Percentiles rank a stretch among this genome's conserved stretches.
Evolutionary conservation across 495 filamentous ascomycete genomes (phyloP).

Genomic region (Aspergillus haitiensis): DNA sequence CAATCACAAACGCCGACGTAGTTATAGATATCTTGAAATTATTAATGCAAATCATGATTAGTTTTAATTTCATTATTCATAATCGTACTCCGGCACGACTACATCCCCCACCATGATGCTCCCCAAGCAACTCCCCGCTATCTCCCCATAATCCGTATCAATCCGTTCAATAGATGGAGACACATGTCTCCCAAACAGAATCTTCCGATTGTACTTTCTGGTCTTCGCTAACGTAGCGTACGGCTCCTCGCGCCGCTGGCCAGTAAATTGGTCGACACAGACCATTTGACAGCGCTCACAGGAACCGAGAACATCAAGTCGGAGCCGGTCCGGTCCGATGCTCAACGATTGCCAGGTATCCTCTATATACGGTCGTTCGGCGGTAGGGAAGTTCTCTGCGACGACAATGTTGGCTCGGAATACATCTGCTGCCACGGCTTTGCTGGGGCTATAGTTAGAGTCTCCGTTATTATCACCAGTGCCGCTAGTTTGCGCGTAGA

Average conservation of each 20-base stretch:
- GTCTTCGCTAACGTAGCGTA: constrained; percentile 87
- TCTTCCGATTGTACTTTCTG: constrained; percentile 73
- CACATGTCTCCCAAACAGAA: constrained; percentile 84
- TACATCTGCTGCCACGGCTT: constrained; percentile 65
- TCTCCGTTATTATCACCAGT: constrained; percentile 7
- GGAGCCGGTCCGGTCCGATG: constrained; percentile 37
- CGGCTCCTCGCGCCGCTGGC: constrained; percentile 74
- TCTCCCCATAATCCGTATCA: constrained; percentile 25
- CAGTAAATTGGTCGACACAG: constrained; percentile 84
- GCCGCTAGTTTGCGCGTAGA: constrained; percentile 36
- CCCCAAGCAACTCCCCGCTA: constrained; percentile 37
- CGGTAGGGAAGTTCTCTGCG: constrained; percentile 50
- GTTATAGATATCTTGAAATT: too few relatives aligned
- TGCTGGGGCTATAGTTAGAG: constrained; percentile 4
- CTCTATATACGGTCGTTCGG: constrained; percentile 57
- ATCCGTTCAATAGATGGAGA: constrained; percentile 27
- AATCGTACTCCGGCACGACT: constrained; percentile 34
- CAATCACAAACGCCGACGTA: too few relatives aligned
- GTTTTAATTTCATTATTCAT: constrained; percentile 16
- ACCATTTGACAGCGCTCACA: constrained; percentile 95
- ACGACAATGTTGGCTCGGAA: constrained; percentile 87
- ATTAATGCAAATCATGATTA: background rate
- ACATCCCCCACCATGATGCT: constrained; percentile 48
- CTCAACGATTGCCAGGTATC: constrained; percentile 47
- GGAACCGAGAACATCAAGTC: constrained; percentile 71